Conservation (phyloP, 345 rosid species). For the Populus simonii region DNA sequence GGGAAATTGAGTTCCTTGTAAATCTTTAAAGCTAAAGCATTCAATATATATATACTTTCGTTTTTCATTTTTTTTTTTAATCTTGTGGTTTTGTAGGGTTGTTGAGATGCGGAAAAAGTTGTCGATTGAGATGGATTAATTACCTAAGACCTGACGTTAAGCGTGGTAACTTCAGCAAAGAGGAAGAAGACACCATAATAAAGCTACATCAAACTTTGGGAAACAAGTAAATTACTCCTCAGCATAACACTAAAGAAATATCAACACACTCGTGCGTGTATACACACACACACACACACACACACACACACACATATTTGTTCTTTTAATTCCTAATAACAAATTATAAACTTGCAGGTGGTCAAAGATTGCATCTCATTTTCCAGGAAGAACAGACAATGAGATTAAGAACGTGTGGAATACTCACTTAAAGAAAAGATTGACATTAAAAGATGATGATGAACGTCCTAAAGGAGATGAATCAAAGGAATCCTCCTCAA, state of each 20-base stretch:
- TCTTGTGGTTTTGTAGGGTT: constrained; percentile 44
- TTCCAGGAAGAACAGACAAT: constrained; percentile 89
- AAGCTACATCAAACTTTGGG: constrained; percentile 58
- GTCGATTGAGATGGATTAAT: constrained; percentile 89
- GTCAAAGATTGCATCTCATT: constrained; percentile 79
- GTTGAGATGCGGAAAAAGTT: constrained; percentile 85
- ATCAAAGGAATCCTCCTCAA: constrained; percentile 21
- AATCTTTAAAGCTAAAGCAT: background rate
- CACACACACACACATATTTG: too few species aligned
- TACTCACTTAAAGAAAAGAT: constrained; percentile 68
- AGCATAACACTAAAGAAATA: background rate
- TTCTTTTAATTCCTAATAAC: background rate
- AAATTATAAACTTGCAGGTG: constrained; percentile 47
- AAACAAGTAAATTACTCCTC: constrained; percentile 52
- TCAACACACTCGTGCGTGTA: background rate
- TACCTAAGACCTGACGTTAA: constrained; percentile 86
- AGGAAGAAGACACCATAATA: constrained; percentile 68
- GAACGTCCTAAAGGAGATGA: constrained; percentile 4
- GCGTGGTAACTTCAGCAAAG: constrained; percentile 70
- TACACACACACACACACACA: too few species aligned
- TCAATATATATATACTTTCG: background rate
- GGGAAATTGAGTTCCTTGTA: background rate
- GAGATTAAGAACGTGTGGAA: constrained; percentile 95
- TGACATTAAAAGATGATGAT: constrained; percentile 11
- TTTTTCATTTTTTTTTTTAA: background rate